Conservation (phyloP, 805 yeast species). For the Diddensiella santjacobensis region DNA sequence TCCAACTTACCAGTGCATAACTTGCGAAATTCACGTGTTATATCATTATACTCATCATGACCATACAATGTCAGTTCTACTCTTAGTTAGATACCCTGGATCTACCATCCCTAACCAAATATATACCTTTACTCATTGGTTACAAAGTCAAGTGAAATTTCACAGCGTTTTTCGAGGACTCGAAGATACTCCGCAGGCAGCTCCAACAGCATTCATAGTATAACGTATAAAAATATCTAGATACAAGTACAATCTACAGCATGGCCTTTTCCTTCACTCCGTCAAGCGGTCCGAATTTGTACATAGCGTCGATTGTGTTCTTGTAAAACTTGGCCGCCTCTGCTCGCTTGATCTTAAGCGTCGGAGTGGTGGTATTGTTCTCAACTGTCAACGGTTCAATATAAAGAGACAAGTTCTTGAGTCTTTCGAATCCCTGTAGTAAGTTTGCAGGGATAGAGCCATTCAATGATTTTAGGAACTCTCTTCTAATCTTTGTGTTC, state of each 20-base stretch:
- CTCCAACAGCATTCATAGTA: too few species aligned
- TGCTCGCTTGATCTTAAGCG: constrained; percentile 53
- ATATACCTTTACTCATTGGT: too few species aligned
- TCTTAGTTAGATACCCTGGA: neutral
- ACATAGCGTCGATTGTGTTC: constrained; percentile 41
- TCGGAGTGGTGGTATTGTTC: constrained; percentile 64
- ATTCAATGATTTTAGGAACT: constrained; percentile 40
- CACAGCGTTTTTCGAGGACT: too few species aligned
- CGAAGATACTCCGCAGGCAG: too few species aligned
- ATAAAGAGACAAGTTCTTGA: constrained; percentile 50
- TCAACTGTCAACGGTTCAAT: constrained; percentile 61
- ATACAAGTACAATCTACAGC: too few species aligned
- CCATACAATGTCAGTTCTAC: constrained; percentile 27
- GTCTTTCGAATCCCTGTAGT: constrained; percentile 60
- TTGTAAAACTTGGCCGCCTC: constrained; percentile 45
- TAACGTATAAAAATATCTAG: too few species aligned
- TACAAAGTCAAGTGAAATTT: too few species aligned
- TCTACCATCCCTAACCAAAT: too few species aligned
- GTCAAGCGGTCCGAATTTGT: constrained; percentile 43
- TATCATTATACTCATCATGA: constrained; percentile 29
- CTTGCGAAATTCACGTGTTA: constrained; percentile 25
- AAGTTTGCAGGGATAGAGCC: constrained; percentile 34
- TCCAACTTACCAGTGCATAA: constrained; percentile 17
- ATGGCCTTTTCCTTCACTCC: neutral
- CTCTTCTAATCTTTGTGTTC: constrained; percentile 36